A percentile compares a stretch with the other conserved stretches of the same genome.
Evolutionary conservation across 805 yeast genomes (phyloP).

Genomic region (Spathaspora passalidarum): DNA sequence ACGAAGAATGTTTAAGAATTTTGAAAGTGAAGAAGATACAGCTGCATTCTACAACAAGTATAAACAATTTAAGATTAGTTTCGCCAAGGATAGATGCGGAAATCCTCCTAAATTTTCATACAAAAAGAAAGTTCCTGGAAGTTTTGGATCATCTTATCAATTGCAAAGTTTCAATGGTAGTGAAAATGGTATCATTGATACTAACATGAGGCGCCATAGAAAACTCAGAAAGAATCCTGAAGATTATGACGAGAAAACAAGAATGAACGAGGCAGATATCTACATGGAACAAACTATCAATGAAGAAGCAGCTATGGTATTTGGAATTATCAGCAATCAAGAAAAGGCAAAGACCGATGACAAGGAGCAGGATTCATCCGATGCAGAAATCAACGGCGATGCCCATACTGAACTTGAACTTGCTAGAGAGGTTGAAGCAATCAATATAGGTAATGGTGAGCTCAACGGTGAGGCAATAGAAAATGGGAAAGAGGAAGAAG

Average conservation of each 20-base stretch:
- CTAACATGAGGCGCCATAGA: neutral
- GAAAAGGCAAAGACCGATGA: constrained; percentile 8
- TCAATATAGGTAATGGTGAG: neutral
- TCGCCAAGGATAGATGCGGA: constrained; percentile 80
- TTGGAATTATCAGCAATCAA: constrained; percentile 37
- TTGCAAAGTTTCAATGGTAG: constrained; percentile 4
- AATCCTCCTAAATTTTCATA: constrained; percentile 58
- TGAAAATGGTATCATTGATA: constrained; percentile 11
- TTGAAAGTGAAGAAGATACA: constrained; percentile 22
- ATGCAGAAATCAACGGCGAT: neutral
- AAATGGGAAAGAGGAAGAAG: constrained; percentile 22
- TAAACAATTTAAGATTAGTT: constrained; percentile 54
- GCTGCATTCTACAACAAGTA: constrained; percentile 46
- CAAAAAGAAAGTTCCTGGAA: constrained; percentile 34
- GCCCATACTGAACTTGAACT: neutral
- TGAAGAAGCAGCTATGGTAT: constrained; percentile 43
- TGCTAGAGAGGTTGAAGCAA: neutral
- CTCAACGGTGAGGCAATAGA: constrained; percentile 3
- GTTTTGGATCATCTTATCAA: constrained; percentile 9
- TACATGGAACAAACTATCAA: constrained; percentile 20
- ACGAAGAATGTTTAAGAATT: constrained; percentile 51
- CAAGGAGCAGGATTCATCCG: constrained; percentile 8
- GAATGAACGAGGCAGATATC: constrained; percentile 7
- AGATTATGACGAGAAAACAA: constrained; percentile 11
- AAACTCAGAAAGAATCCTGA: constrained; percentile 7